Base-by-base conservation (phyloP, 257 asterid genomes). In the Ilex aquifolium region DNA sequence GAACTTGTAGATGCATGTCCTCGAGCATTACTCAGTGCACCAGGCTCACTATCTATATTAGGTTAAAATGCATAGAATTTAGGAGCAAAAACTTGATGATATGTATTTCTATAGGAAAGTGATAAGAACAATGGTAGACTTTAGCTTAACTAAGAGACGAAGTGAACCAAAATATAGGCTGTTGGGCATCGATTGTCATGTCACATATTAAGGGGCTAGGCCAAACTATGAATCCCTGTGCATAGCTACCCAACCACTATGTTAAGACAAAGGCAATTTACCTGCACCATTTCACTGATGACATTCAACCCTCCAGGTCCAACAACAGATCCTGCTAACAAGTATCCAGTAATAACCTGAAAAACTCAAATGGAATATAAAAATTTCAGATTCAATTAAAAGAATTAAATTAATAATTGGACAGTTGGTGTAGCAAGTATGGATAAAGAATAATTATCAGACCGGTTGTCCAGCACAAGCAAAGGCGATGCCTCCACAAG, bases 401-500 rank as follows among this genome's bases (percentile, higher is more conserved):
- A 27, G 40, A 44, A 56, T 58, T 32, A 52, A 14, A 46, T 40
- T 31, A 32, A 56, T 13, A 48, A 59, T 21, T 29, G 44, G 3
- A 59, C 29, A n/a, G 27, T 21, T 21, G 27, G 27, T 21, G 27
- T 21, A 21, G 1, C 27, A 62, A 60, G 40, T 49, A 65, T 31
- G 69, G 74, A 53, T 65, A 67, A 72, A 71, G 68, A 72, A 64
- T 61, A 40, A 73, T 67, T 60, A 77, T 64, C 86, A 69, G 50
- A 93, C 99, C 83, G 99, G 99, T 75, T 93, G 99, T 67, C 99
- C 99, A 67, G 96, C 96, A 85, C 97, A 93, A 68, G 99, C 96
- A 76, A 93, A 93, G 48, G 97, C 97, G 74, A 93, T 90, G 69
- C 99, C 99, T 69, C 99, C 99, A 62, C 97, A 87, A 65, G 99